A percentile compares a stretch with the other conserved stretches of the same genome.
phyloP scores from a whole-genome alignment of 2,329 filamentous ascomycete genomes.

The Pyrenophora graminea region DNA sequence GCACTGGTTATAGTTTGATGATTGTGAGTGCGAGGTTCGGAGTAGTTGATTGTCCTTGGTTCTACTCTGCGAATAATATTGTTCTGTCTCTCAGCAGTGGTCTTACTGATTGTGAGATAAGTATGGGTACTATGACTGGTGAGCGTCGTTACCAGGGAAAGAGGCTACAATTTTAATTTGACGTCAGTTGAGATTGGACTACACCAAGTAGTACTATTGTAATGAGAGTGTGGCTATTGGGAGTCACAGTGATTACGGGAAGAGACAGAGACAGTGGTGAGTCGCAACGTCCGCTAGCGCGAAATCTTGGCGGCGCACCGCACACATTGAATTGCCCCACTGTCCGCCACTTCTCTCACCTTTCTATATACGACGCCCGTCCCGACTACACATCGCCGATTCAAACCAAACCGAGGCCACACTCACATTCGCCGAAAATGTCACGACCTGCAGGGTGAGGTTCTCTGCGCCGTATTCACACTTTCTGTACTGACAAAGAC shows the following conservation, averaged over 20 bases:
- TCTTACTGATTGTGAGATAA: neutral
- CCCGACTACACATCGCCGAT: constrained; percentile 1
- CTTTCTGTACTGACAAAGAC: constrained; percentile 13
- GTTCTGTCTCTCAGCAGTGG: neutral
- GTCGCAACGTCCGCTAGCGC: constrained; percentile 19
- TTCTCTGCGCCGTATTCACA: neutral
- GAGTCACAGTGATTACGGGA: no score
- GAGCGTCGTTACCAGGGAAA: no score
- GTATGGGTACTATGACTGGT: neutral
- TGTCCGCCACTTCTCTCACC: constrained; percentile 15
- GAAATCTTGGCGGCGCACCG: constrained; percentile 22
- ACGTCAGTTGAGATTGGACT: no score
- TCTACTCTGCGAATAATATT: neutral
- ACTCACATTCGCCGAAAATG: constrained; percentile 31
- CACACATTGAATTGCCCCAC: constrained; percentile 25
- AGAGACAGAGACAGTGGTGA: neutral
- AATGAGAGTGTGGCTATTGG: no score
- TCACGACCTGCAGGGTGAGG: constrained; percentile 47
- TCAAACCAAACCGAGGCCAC: neutral
- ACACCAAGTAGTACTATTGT: no score
- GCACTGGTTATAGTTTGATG: neutral
- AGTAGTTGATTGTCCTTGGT: neutral
- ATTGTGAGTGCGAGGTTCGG: neutral
- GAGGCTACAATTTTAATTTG: no score
- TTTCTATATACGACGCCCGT: constrained; percentile 9